Evolutionary conservation across 202 grass and related monocot species (phyloP).

Genomic region (Cymbopogon flexuosus): DNA sequence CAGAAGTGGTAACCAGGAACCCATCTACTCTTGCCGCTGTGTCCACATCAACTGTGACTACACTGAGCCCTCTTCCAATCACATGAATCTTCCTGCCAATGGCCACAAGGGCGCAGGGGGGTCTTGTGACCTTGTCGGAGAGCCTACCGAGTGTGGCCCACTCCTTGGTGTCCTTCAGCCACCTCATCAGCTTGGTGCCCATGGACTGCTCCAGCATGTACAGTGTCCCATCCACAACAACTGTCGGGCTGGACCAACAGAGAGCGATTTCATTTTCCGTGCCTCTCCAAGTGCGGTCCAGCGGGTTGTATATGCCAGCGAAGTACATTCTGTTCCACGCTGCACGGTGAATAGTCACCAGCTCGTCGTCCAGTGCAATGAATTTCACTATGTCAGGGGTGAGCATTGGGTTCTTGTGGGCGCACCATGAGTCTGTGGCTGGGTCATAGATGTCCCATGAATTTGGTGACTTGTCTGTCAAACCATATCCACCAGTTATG

Average conservation of each 20-base stretch:
- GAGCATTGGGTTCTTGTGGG: conserved; percentile 62
- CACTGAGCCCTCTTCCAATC: conserved; percentile 48
- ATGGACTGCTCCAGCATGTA: conserved; percentile 56
- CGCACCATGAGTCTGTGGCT: conserved; percentile 44
- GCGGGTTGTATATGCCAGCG: conserved; percentile 57
- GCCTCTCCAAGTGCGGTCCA: conserved; percentile 40
- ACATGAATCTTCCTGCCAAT: conserved; percentile 56
- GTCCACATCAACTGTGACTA: conserved; percentile 46
- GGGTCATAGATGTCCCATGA: conserved; percentile 74
- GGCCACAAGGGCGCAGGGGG: conserved; percentile 38
- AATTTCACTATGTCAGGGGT: conserved; percentile 60
- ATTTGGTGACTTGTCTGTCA: conserved; percentile 54
- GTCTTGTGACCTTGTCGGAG: conserved; percentile 41
- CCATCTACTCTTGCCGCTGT: conserved; percentile 29
- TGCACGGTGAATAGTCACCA: conserved; percentile 65
- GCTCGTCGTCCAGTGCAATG: conserved; percentile 44
- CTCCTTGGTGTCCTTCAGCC: conserved; percentile 43
- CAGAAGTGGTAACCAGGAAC: conserved; percentile 40
- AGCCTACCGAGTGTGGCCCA: conserved; percentile 62
- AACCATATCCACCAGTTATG: conserved; percentile 45
- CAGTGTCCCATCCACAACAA: conserved; percentile 41
- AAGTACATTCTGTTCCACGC: conserved; percentile 51
- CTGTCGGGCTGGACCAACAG: conserved; percentile 46
- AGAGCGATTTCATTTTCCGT: conserved; percentile 53
- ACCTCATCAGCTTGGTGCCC: conserved; percentile 51